Percentiles rank a stretch among this genome's conserved stretches.
phyloP scores from a whole-genome alignment of 2,329 filamentous ascomycete species.

The Pseudogymnoascus sp. region DNA sequence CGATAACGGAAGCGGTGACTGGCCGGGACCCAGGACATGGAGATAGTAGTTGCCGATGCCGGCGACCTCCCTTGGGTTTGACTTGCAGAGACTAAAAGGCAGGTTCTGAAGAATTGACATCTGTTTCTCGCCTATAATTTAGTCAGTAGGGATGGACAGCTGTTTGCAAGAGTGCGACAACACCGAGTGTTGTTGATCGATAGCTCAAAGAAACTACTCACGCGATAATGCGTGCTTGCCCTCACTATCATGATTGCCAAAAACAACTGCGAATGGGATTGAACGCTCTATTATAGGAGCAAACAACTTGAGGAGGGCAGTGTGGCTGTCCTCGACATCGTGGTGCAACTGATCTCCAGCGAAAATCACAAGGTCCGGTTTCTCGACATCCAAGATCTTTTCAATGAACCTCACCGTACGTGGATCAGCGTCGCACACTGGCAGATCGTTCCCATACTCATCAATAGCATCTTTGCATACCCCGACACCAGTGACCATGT shows the following conservation, averaged over 20 bases:
- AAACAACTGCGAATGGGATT: conserved; percentile 85
- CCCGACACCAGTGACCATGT: conserved; percentile 81
- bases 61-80: conserved; percentile 72
- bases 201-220: conserved; percentile 27
- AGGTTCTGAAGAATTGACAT: conserved; percentile 79
- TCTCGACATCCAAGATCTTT: conserved; percentile 79
- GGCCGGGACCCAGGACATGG: conserved; percentile 71
- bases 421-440: conserved; percentile 79
- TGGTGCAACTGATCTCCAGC: conserved; percentile 93
- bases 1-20: conserved; percentile 72
- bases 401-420: conserved; percentile 81
- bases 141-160: conserved; percentile 23
- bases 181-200: conserved; percentile 17
- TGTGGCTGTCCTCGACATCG: conserved; percentile 69
- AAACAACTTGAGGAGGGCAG: conserved; percentile 80
- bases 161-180: conserved; percentile 17
- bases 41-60: conserved; percentile 91
- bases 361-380: conserved; percentile 80
- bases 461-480: conserved; percentile 70
- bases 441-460: conserved; percentile 33
- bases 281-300: conserved; percentile 72
- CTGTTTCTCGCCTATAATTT: conserved; percentile 43
- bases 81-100: conserved; percentile 73
- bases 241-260: conserved; percentile 95
- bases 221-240: conserved; percentile 36